These are phyloP conservation scores for Globisporangium spinosum DNA, from an alignment of 352 stramenopile species.

Conservation along the genomic window DNA sequence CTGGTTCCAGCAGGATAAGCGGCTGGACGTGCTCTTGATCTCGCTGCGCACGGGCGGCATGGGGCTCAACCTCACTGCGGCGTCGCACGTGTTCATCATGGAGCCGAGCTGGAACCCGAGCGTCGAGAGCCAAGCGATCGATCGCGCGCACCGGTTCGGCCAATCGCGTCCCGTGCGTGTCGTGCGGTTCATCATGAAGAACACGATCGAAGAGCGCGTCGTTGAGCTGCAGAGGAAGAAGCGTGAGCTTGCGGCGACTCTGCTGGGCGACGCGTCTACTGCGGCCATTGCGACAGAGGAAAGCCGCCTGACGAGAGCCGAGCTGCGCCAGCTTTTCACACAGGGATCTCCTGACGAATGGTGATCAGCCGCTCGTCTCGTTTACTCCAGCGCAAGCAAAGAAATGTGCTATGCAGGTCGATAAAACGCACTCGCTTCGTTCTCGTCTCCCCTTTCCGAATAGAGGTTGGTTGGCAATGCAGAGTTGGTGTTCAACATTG, in stretches of 20 bases:
- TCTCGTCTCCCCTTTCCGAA: too few species aligned
- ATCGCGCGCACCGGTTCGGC: slow-evolving; percentile 87
- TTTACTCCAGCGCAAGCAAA: background rate
- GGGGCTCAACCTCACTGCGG: slow-evolving; percentile 91
- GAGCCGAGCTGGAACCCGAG: slow-evolving; percentile 91
- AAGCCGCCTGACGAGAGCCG: slow-evolving; percentile 35
- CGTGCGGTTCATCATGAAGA: slow-evolving; percentile 81
- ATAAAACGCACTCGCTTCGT: too few species aligned
- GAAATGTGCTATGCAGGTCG: background rate
- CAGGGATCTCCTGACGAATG: slow-evolving; percentile 10
- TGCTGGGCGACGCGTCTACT: slow-evolving; percentile 51
- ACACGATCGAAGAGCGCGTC: slow-evolving; percentile 90
- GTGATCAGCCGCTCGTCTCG: background rate
- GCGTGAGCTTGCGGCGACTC: slow-evolving; percentile 61
- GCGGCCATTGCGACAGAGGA: slow-evolving; percentile 22
- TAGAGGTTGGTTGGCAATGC: too few species aligned
- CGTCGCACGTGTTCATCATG: slow-evolving; percentile 92
- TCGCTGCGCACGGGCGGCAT: slow-evolving; percentile 86
- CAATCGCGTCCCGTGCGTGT: slow-evolving; percentile 70
- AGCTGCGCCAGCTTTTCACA: slow-evolving; percentile 49
- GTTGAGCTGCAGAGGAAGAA: slow-evolving; percentile 89
- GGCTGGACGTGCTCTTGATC: slow-evolving; percentile 84
- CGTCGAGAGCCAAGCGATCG: slow-evolving; percentile 88
- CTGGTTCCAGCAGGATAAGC: slow-evolving; percentile 49
- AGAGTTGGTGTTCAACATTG: too few species aligned